These are phyloP conservation scores for Cordyceps pruinosa DNA, from an alignment of 2,329 filamentous ascomycete species.

Conservation along the genomic window DNA sequence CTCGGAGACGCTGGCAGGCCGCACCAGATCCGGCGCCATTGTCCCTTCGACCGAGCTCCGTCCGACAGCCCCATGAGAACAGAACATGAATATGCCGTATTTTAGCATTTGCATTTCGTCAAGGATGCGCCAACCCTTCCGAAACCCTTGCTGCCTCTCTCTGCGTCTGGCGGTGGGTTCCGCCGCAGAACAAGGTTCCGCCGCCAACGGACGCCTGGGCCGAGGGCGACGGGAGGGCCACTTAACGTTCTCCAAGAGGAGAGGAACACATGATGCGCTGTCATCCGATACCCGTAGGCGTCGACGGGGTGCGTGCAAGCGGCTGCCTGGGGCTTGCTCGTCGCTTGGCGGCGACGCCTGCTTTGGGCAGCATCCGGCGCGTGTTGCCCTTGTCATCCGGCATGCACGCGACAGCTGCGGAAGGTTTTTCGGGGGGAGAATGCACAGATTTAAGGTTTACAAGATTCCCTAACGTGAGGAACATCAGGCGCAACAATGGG, in stretches of 20 bases:
- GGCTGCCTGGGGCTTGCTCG: too few relatives aligned
- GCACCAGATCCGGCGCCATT: neutral
- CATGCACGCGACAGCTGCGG: too few relatives aligned
- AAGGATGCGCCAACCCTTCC: neutral
- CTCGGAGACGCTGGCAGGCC: neutral
- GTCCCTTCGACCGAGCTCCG: neutral
- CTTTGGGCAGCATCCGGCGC: too few relatives aligned
- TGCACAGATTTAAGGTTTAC: neutral
- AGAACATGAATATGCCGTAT: neutral
- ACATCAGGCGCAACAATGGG: neutral
- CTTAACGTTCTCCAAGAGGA: too few relatives aligned
- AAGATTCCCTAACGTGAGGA: neutral
- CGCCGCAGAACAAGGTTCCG: neutral
- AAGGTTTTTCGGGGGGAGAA: too few relatives aligned
- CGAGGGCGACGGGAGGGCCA: too few relatives aligned
- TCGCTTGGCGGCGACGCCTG: too few relatives aligned
- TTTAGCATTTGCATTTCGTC: neutral
- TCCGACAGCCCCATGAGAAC: neutral
- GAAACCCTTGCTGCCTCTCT: neutral
- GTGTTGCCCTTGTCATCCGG: too few relatives aligned
- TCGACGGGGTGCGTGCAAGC: too few relatives aligned
- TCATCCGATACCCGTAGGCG: too few relatives aligned
- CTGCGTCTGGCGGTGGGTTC: neutral
- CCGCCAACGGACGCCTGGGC: neutral
- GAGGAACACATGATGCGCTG: too few relatives aligned